Percentiles rank a stretch among this genome's conserved stretches.
Evolutionary conservation across 1,284 basidiomycete genomes (phyloP).

Genomic region (Pyrrhoderma lamaoense): DNA sequence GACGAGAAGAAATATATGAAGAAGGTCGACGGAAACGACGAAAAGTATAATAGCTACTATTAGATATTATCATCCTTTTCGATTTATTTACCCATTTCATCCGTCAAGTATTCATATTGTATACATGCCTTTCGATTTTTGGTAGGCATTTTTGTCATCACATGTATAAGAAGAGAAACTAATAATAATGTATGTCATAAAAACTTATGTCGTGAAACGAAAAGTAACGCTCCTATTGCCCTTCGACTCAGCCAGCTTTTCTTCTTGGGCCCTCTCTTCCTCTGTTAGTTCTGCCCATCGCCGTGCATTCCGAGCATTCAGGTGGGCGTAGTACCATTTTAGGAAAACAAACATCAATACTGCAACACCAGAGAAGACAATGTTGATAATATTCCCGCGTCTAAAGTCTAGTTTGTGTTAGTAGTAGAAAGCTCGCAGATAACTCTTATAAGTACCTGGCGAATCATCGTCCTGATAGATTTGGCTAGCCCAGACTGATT

Average conservation of each 20-base stretch:
- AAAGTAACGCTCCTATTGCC: constrained; percentile 32
- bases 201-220: constrained; percentile 27
- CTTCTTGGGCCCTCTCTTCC: constrained; percentile 21
- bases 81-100: too few species aligned
- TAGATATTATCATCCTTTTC: too few species aligned
- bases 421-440: background rate
- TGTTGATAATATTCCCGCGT: constrained; percentile 33
- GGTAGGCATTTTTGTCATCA: too few species aligned
- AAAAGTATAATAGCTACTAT: constrained; percentile 25
- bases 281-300: constrained; percentile 23
- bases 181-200: too few species aligned
- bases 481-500: constrained; percentile 19
- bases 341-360: constrained; percentile 30
- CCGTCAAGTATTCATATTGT: too few species aligned
- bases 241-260: constrained; percentile 26
- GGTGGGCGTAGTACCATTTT: constrained; percentile 27
- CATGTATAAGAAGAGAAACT: too few species aligned
- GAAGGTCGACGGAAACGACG: constrained; percentile 52
- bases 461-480: constrained; percentile 33
- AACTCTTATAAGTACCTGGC: constrained; percentile 23
- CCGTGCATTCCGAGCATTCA: constrained; percentile 25
- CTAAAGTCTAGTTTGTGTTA: constrained; percentile 26
- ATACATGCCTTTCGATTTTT: too few species aligned
- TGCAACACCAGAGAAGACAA: constrained; percentile 29
- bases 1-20: constrained; percentile 58